Base-by-base conservation (phyloP, 768 basidiomycete species). In the Cubamyces sp. region DNA sequence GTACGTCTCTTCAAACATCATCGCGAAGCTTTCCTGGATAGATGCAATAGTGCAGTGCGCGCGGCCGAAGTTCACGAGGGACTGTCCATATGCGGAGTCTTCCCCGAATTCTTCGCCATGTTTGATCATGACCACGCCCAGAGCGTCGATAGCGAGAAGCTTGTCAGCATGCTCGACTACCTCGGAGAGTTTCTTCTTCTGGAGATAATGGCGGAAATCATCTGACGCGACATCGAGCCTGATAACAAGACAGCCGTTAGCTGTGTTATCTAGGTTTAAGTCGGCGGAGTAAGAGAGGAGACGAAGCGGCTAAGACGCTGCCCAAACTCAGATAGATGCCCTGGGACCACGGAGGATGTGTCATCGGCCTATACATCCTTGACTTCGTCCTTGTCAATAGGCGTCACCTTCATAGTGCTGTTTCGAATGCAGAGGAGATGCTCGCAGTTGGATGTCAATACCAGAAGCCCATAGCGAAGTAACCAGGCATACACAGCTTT, bases 21-120 rank as follows among this genome's bases (percentile, higher is more conserved):
- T 73, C 0, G 88, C 88, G 69, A 84, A 93, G 0, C 88, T 84
- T 68, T 96, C 93, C 73, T 97, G 95, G 15, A 94, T 78, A 16
- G 86, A 87, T 9, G 95, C 94, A 23, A 93, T 77, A 71, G 89
- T 90, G 77, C 91, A 94, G 70, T 94, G 90, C 1, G 91, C 91
- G 61, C 89, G 86, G 21, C 95, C 95, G 42, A 94, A 73, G 60
- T 82, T 85, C 15, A 89, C 80, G 16, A 97, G 79, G 1, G 85
- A 87, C 76, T 42, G 61, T 87, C 90, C 91, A 70, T 86, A 92
- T 0, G 82, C 79, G 45, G 91, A 92, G 61, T 91, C 88, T 0
- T 84, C 82, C n/a, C 84, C 84, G 69, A 91, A 87, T 69, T 93
- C 85, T 65, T 92, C 90, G 15, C 93, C 93, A 69, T 93, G 90